phyloP scores from a whole-genome alignment of 257 asterid species.

The Solanum infundibuliforme region DNA sequence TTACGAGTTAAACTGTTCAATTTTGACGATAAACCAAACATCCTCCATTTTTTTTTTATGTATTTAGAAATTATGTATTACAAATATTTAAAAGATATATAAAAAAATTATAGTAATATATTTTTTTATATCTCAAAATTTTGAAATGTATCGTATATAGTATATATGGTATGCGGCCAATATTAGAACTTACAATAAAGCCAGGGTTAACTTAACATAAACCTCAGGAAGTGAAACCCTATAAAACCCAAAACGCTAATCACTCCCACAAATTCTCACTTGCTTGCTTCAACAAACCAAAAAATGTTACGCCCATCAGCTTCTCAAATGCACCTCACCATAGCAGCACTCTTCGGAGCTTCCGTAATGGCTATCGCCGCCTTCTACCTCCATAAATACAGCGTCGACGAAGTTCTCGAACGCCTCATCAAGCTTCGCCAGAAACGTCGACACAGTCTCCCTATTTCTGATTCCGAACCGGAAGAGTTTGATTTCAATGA shows the following conservation, averaged over 20 bases:
- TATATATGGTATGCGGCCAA: neutral
- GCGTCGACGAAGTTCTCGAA: slow-evolving; percentile 82
- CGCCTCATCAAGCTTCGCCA: slow-evolving; percentile 66
- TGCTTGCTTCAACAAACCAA: neutral
- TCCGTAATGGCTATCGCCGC: slow-evolving; percentile 89
- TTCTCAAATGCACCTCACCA: slow-evolving; percentile 48
- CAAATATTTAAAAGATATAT: no score
- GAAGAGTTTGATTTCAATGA: slow-evolving; percentile 21
- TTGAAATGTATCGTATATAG: no score
- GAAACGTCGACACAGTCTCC: slow-evolving; percentile 5
- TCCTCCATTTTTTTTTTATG: no score
- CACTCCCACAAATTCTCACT: slow-evolving; percentile 11
- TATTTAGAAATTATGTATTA: no score
- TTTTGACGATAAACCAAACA: no score
- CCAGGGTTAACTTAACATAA: neutral
- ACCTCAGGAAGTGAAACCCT: slow-evolving; percentile 9
- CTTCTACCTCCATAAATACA: slow-evolving; percentile 80
- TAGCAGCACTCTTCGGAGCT: slow-evolving; percentile 88
- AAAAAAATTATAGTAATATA: no score
- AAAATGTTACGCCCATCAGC: slow-evolving; percentile 30
- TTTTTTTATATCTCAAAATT: no score
- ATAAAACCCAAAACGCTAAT: slow-evolving; percentile 4
- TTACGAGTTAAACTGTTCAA: no score
- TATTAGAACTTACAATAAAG: neutral
- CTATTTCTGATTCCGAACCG: neutral